These are phyloP conservation scores for Eragrostis nindensis DNA, from an alignment of 176 grass and related monocot species.

Conservation along the genomic window DNA sequence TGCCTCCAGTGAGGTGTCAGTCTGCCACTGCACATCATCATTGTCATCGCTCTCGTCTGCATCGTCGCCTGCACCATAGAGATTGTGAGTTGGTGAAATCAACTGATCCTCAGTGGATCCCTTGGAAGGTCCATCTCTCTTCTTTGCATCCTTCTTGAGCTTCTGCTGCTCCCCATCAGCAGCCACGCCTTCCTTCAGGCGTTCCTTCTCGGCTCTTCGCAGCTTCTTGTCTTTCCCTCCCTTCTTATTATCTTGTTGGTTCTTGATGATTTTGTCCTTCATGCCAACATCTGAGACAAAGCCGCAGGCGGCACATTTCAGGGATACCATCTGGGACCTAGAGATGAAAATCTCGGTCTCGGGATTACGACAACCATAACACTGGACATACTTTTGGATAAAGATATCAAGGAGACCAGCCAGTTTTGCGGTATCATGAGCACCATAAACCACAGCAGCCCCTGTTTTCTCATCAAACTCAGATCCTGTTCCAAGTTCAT, in stretches of 20 bases:
- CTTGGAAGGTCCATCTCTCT: conserved; percentile 52
- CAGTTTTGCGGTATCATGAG: conserved; percentile 82
- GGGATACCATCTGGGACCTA: conserved; percentile 60
- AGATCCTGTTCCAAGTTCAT: conserved; percentile 49
- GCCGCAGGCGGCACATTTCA: conserved; percentile 93
- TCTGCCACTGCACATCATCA: conserved; percentile 79
- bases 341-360: conserved; percentile 84
- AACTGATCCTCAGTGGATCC: conserved; percentile 62
- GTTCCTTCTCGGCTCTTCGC: conserved; percentile 90
- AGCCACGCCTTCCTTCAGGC: conserved; percentile 76
- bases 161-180: conserved; percentile 90
- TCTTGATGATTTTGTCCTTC: conserved; percentile 80
- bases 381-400: conserved; percentile 92
- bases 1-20: conserved; percentile 81
- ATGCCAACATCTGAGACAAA: conserved; percentile 84
- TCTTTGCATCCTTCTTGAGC: conserved; percentile 77
- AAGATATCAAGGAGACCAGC: conserved; percentile 86
- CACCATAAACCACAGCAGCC: conserved; percentile 65
- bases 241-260: conserved; percentile 76
- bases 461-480: conserved; percentile 69
- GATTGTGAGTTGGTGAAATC: conserved; percentile 50
- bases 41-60: conserved; percentile 32
- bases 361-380: conserved; percentile 79
- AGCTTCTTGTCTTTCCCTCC: conserved; percentile 84
- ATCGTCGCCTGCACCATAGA: conserved; percentile 43